phyloP scores from a whole-genome alignment of 2,329 filamentous ascomycete species.

The Epichloe elymi region DNA sequence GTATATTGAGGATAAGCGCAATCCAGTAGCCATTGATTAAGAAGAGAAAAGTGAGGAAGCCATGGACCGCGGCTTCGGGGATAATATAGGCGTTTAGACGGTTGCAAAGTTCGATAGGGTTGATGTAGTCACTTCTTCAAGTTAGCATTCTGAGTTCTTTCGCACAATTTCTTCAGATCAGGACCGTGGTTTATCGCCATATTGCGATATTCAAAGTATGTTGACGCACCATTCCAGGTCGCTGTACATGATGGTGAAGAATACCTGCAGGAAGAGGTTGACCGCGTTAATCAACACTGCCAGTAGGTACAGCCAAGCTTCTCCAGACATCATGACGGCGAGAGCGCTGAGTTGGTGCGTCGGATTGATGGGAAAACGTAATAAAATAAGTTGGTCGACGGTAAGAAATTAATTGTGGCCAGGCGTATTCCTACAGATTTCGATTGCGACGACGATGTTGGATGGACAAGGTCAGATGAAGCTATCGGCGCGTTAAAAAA shows the following conservation, averaged over 20 bases:
- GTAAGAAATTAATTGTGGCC: not conserved
- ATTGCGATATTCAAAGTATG: not conserved
- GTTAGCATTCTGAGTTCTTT: not conserved
- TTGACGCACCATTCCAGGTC: constrained; percentile 87
- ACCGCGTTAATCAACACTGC: constrained; percentile 98
- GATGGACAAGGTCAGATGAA: not conserved
- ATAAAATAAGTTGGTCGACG: not conserved
- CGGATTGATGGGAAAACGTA: not conserved
- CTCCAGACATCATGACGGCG: constrained; percentile 64
- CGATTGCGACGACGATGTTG: not conserved
- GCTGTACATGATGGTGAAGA: constrained; percentile 99
- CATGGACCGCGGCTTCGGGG: constrained; percentile 94
- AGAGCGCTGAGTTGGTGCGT: not conserved
- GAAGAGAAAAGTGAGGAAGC: constrained; percentile 89
- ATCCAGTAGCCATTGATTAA: constrained; percentile 99
- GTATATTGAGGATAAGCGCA: constrained; percentile 80
- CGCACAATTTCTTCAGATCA: not conserved
- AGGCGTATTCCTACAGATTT: not conserved
- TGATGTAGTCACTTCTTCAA: constrained; percentile 81
- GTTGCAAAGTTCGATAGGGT: constrained; percentile 99
- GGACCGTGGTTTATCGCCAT: not conserved
- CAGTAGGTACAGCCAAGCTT: constrained; percentile 96
- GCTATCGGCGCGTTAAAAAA: not conserved
- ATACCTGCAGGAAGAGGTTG: constrained; percentile 98
- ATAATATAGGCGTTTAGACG: constrained; percentile 99